These are phyloP conservation scores for Alternaria gaisen DNA, from an alignment of 2,329 filamentous ascomycete species.

Conservation along the genomic window DNA sequence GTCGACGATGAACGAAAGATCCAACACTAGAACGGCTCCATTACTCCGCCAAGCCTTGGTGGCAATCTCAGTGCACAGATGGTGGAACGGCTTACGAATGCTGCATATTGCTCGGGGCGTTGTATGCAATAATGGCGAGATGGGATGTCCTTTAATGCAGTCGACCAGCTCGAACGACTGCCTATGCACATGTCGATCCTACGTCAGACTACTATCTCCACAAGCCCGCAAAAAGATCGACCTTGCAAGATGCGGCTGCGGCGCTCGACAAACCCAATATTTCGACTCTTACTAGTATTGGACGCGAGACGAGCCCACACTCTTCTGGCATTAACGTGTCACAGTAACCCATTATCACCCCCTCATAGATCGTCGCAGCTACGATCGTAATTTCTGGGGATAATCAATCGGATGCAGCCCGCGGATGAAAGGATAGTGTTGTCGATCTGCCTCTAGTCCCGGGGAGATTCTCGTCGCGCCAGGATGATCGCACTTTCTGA, in stretches of 20 bases:
- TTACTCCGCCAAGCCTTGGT: constrained; percentile 15
- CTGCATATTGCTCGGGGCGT: background rate
- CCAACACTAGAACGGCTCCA: background rate
- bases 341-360: background rate
- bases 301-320: background rate
- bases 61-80: constrained; percentile 8
- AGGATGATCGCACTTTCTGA: constrained; percentile 9
- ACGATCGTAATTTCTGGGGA: constrained; percentile 3
- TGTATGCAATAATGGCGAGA: background rate
- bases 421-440: constrained; percentile 9
- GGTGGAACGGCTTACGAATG: constrained; percentile 18
- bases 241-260: background rate
- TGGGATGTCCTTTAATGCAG: constrained; percentile 4
- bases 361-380: constrained; percentile 9
- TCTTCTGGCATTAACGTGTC: background rate
- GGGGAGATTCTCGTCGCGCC: constrained; percentile 4
- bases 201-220: constrained; percentile 2
- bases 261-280: background rate
- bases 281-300: background rate
- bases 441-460: constrained; percentile 15
- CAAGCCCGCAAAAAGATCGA: background rate
- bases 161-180: background rate
- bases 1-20: background rate
- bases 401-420: constrained; percentile 1
- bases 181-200: constrained; percentile 2